phyloP scores from a whole-genome alignment of 192 early-diverging fungal species.

The Backusella tarrabulga region DNA sequence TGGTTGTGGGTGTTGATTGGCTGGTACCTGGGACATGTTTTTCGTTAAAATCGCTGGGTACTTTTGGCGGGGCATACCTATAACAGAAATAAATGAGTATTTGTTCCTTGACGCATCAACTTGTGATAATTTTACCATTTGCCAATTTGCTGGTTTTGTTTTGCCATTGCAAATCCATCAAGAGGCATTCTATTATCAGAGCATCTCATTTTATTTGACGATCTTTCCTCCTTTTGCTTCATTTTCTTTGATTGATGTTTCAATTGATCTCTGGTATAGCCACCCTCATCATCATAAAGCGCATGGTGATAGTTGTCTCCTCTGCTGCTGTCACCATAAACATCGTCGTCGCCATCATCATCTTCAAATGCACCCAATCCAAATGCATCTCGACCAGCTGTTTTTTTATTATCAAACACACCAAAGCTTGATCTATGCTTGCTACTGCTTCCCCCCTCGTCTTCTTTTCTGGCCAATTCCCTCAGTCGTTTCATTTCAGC shows the following conservation, averaged over 20 bases:
- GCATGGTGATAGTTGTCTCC: conserved; percentile 17
- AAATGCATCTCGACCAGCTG: conserved; percentile 38
- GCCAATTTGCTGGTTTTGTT: conserved; percentile 13
- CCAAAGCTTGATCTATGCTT: conserved; percentile 59
- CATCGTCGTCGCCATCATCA: conserved; percentile 49
- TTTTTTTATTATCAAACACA: conserved; percentile 53
- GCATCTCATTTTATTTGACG: conserved; percentile 10
- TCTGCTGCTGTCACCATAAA: conserved; percentile 27
- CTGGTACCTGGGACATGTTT: not conserved
- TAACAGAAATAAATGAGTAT: not conserved
- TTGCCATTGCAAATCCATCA: conserved; percentile 19
- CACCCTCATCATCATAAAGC: conserved; percentile 28
- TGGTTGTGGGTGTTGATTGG: not conserved
- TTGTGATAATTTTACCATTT: conserved; percentile 22
- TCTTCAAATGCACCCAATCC: conserved; percentile 73
- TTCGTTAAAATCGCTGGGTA: conserved; percentile 26
- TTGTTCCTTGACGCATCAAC: not conserved
- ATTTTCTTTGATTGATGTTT: conserved; percentile 19
- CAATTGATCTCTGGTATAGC: not conserved
- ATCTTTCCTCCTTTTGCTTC: conserved; percentile 28
- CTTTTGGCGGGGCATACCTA: conserved; percentile 31
- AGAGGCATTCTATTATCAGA: conserved; percentile 25
- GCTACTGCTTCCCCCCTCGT: not conserved
- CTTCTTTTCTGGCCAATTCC: not conserved
- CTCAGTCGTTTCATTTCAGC: conserved; percentile 42